phyloP scores from a whole-genome alignment of 2,329 filamentous ascomycete species.

The Fusarium staphyleae region DNA sequence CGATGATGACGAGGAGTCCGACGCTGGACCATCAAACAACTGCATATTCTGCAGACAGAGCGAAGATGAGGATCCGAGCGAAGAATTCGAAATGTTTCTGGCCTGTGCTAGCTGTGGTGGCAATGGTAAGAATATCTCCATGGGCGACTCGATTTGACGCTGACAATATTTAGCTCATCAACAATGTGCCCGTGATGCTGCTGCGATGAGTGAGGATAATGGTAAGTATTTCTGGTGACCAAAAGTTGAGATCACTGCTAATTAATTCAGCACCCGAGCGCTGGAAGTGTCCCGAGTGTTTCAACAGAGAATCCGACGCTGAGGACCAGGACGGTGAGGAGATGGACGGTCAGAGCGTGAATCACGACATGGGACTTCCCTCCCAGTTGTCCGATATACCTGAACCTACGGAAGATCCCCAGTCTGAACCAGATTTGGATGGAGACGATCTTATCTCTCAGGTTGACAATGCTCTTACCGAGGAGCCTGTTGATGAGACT shows the following conservation, averaged over 20 bases:
- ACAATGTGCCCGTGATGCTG: slow-evolving; percentile 81
- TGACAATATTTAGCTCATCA: slow-evolving; percentile 76
- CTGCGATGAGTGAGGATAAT: slow-evolving; percentile 46
- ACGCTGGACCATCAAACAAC: slow-evolving; percentile 54
- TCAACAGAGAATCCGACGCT: slow-evolving; percentile 43
- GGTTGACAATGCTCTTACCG: slow-evolving; percentile 14
- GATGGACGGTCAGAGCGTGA: slow-evolving; percentile 31
- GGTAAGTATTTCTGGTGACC: slow-evolving; percentile 33
- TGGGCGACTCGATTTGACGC: slow-evolving; percentile 33
- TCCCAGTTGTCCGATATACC: slow-evolving; percentile 42
- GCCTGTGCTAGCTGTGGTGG: slow-evolving; percentile 80
- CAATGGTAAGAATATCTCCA: slow-evolving; percentile 69
- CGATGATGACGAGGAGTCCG: slow-evolving; percentile 57
- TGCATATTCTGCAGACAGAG: slow-evolving; percentile 82
- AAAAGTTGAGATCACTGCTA: slow-evolving; percentile 4
- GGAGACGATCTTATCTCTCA: slow-evolving; percentile 24
- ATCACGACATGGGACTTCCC: slow-evolving; percentile 30
- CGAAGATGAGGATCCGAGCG: slow-evolving; percentile 82
- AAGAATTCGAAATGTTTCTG: slow-evolving; percentile 82
- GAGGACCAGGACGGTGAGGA: slow-evolving; percentile 45
- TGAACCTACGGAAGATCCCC: slow-evolving; percentile 17
- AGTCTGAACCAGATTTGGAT: slow-evolving; percentile 9
- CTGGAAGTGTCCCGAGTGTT: slow-evolving; percentile 63
- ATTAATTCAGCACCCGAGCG: slow-evolving; percentile 48
- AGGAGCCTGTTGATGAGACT: slow-evolving; percentile 61